Conservation (phyloP, 1,139 yeast genomes). For the Hansenula lynferdii region DNA sequence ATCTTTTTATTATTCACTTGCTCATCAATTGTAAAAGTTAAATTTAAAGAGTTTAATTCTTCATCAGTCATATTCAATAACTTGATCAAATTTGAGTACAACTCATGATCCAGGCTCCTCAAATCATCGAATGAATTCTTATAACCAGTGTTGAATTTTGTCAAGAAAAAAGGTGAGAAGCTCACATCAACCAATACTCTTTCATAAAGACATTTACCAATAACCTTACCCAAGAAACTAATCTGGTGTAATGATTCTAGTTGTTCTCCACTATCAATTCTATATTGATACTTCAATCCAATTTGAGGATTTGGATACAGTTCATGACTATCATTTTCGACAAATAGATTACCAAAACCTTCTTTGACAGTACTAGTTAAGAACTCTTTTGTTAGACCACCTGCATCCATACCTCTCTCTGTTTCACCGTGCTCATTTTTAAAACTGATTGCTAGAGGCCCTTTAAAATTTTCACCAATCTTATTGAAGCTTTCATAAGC, state of each 20-base stretch:
- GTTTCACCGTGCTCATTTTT: slow-evolving; percentile 65
- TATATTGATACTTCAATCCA: slow-evolving; percentile 30
- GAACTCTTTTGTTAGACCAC: slow-evolving; percentile 92
- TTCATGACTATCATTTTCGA: slow-evolving; percentile 51
- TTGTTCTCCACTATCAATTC: slow-evolving; percentile 22
- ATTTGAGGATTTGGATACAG: slow-evolving; percentile 72
- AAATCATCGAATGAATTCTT: slow-evolving; percentile 76
- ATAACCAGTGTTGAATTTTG: slow-evolving; percentile 48
- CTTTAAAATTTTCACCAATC: slow-evolving; percentile 48
- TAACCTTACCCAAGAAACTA: slow-evolving; percentile 69
- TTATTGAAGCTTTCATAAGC: slow-evolving; percentile 56
- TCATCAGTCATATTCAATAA: slow-evolving; percentile 50
- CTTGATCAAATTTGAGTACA: slow-evolving; percentile 63
- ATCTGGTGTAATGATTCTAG: slow-evolving; percentile 36
- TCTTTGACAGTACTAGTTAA: slow-evolving; percentile 68
- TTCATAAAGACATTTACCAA: slow-evolving; percentile 91
- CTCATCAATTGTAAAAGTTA: slow-evolving; percentile 55
- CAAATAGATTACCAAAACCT: slow-evolving; percentile 56
- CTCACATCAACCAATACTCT: slow-evolving; percentile 75
- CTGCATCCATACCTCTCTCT: slow-evolving; percentile 91
- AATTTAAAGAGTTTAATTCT: slow-evolving; percentile 54
- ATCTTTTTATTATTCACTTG: slow-evolving; percentile 24
- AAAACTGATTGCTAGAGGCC: slow-evolving; percentile 60
- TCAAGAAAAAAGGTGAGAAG: slow-evolving; percentile 84
- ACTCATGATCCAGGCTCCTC: slow-evolving; percentile 59